Percentiles rank a stretch among this genome's conserved stretches.
Conservation (phyloP, 805 yeast genomes). For the Yarrowia sp. region DNA sequence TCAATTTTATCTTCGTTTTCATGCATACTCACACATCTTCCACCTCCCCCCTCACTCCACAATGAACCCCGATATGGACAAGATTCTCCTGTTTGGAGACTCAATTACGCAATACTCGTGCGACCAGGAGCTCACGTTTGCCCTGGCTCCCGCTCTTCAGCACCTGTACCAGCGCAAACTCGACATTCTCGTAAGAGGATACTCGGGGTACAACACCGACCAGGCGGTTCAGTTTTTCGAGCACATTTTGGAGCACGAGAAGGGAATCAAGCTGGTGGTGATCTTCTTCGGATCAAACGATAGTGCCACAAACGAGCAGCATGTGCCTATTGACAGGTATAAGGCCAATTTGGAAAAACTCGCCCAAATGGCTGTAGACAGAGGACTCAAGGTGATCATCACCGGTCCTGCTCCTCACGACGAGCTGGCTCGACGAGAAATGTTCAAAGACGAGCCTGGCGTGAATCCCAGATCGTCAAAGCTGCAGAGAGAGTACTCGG, state of each 20-base stretch:
- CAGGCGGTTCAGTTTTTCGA: conserved; percentile 62
- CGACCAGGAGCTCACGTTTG: conserved; percentile 54
- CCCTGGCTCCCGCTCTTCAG: conserved; percentile 56
- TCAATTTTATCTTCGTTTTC: too few relatives aligned
- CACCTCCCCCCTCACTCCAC: neutral
- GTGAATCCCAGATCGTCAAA: conserved; percentile 59
- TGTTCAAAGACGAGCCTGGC: conserved; percentile 44
- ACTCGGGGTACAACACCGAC: conserved; percentile 73
- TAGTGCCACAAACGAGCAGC: conserved; percentile 57
- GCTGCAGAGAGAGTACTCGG: conserved; percentile 58
- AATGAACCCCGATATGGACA: conserved; percentile 46
- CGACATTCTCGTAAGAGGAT: conserved; percentile 78
- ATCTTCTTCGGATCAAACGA: conserved; percentile 88
- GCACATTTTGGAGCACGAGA: conserved; percentile 59
- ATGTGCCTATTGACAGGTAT: conserved; percentile 61
- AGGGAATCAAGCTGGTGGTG: conserved; percentile 50
- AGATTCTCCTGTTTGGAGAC: conserved; percentile 72
- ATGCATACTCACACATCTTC: too few relatives aligned
- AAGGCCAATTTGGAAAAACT: conserved; percentile 57
- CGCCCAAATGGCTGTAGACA: conserved; percentile 52
- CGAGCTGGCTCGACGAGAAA: conserved; percentile 42
- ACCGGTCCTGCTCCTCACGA: conserved; percentile 68
- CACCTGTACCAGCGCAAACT: conserved; percentile 61
- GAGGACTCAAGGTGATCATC: conserved; percentile 61
- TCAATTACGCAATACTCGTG: conserved; percentile 67